Percentiles rank a stretch among this genome's conserved stretches.
Conservation (phyloP, 768 basidiomycete genomes). For the Boletellus emodensis region DNA sequence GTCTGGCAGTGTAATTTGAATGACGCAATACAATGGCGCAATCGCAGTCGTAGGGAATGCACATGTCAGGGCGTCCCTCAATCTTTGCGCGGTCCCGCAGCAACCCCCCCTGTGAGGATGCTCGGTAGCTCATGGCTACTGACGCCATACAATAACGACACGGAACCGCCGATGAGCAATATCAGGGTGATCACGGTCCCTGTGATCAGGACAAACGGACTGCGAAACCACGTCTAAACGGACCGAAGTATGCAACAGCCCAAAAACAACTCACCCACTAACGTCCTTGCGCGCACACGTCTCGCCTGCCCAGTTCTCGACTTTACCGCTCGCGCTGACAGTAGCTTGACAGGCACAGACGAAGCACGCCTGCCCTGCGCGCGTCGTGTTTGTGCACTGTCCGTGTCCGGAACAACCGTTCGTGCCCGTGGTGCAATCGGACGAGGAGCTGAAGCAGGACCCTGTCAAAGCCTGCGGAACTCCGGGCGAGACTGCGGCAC, state of each 20-base stretch:
- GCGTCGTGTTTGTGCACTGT: constrained; percentile 55
- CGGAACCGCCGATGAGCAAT: constrained; percentile 61
- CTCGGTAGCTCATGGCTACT: constrained; percentile 67
- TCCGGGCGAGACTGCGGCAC: constrained; percentile 23
- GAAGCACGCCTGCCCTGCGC: constrained; percentile 53
- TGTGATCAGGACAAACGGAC: constrained; percentile 69
- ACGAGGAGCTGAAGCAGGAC: constrained; percentile 55
- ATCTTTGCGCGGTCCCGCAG: constrained; percentile 49
- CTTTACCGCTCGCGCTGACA: constrained; percentile 49
- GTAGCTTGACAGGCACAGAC: constrained; percentile 46
- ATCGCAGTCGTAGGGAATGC: neutral
- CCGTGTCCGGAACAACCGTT: constrained; percentile 68
- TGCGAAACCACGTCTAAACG: constrained; percentile 26
- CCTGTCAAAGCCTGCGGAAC: constrained; percentile 54
- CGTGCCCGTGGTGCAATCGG: constrained; percentile 60
- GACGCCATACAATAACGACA: constrained; percentile 61
- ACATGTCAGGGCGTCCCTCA: constrained; percentile 19
- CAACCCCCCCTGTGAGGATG: constrained; percentile 60
- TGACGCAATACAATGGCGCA: constrained; percentile 1
- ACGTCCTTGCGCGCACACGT: constrained; percentile 77
- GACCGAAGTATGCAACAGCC: neutral
- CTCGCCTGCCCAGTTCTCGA: constrained; percentile 68
- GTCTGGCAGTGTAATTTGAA: neutral
- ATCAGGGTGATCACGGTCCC: constrained; percentile 66
- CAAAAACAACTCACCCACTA: constrained; percentile 56